Evolutionary conservation across 2,329 filamentous ascomycete genomes (phyloP).

Genomic region (Aspergillus felis): DNA sequence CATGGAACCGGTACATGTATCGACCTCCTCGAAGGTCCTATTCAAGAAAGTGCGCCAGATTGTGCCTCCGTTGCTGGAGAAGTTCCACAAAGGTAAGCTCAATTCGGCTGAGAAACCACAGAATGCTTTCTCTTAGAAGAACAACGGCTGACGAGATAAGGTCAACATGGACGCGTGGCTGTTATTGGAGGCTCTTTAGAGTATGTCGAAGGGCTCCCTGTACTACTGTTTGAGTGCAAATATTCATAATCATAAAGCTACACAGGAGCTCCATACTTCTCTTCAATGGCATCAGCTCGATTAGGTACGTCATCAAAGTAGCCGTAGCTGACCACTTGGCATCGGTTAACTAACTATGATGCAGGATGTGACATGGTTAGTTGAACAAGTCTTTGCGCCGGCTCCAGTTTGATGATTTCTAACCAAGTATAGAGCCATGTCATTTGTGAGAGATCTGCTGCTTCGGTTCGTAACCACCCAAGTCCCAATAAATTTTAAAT

Average conservation of each 20-base stretch:
- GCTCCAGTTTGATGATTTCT: slow-evolving; percentile 5
- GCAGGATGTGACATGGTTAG: slow-evolving; percentile 72
- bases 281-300: slow-evolving; percentile 89
- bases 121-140: neutral
- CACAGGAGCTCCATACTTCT: slow-evolving; percentile 96
- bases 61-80: slow-evolving; percentile 90
- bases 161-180: slow-evolving; percentile 84
- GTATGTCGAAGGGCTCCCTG: slow-evolving; percentile 27
- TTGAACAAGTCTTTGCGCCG: neutral
- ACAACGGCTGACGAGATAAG: slow-evolving; percentile 43
- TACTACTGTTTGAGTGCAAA: neutral
- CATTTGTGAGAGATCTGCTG: slow-evolving; percentile 88
- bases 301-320: slow-evolving; percentile 53
- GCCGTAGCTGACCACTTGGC: neutral
- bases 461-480: slow-evolving; percentile 40
- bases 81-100: slow-evolving; percentile 83
- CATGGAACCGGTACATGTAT: slow-evolving; percentile 47
- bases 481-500: neutral
- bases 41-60: slow-evolving; percentile 80
- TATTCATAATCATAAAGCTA: slow-evolving; percentile 50
- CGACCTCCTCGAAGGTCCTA: slow-evolving; percentile 67
- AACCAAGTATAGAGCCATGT: slow-evolving; percentile 61
- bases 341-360: slow-evolving; percentile 8
- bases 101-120: neutral
- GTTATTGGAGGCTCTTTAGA: slow-evolving; percentile 95